Evolutionary conservation across 345 rosid genomes (phyloP), one percentile per base, ranked within the genome.

Genomic region (Citropsis articulata): DNA sequence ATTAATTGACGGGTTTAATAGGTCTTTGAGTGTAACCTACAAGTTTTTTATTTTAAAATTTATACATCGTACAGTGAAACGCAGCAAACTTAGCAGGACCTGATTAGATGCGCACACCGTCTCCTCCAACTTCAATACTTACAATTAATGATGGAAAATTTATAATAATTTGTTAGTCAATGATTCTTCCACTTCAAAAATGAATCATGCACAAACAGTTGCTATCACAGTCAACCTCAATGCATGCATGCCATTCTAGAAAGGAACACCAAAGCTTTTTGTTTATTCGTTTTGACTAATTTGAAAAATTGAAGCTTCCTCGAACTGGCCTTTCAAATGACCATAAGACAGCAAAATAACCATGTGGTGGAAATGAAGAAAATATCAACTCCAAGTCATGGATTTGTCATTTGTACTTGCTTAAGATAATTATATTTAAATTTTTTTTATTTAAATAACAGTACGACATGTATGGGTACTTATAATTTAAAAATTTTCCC

Each of bases 181-280:
- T 16, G 56, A 50, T 50, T 50, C 21, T 16, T 7, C 7, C 21
- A 16, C 56, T 0, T 4, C 22, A 18, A 5, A 16, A 16, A 0
- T 18, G 57, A 53, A 53, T 53, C 57, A 53, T 18, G 7, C 57
- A 16, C 18, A 53, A 16, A 16, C 57, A 18, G 19, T 53, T 53
- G 21, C n/a, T 53, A 18, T 53, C 57, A 53, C 5, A 1, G 57
- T 53, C 57, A 18, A 0, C 22, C 21, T 53, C 56, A 53, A 5
- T 53, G 57, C 22, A 13, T 0, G 56, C 0, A 0, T 16, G 19
- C 56, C 56, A 16, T 18, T 18, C 57, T 18, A 53, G 57, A 18
- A 53, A 53, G 7, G 19, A 50, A 0, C 21, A 50, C 16, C 21
- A 0, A 0, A 53, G 7, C 57, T 0, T 53, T 18, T 53, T 53